Evolutionary conservation across 352 stramenopile species (phyloP).

Genomic region (Pythium folliculosum): DNA sequence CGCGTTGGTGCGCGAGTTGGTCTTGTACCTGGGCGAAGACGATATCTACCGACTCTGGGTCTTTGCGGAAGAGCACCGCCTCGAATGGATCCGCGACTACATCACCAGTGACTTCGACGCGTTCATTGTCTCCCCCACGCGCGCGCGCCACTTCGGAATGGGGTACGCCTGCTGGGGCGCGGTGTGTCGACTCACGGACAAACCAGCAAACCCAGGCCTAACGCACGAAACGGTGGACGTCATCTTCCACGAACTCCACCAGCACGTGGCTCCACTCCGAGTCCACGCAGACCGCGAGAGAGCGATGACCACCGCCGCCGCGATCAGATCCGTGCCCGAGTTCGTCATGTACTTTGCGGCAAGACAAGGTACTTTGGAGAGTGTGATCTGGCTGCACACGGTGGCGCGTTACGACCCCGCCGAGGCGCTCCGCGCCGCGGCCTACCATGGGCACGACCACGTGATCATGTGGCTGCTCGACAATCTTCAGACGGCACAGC

Average conservation of each 20-base stretch:
- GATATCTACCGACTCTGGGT: constrained; percentile 10
- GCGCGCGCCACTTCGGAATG: neutral
- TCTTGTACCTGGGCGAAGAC: neutral
- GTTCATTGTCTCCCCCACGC: neutral
- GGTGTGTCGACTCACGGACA: neutral
- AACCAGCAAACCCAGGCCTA: neutral
- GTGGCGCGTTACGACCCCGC: neutral
- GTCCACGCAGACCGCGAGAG: neutral
- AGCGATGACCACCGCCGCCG: neutral
- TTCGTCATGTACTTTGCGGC: constrained; percentile 11
- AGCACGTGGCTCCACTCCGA: neutral
- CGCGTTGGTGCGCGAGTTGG: neutral
- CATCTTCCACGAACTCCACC: neutral
- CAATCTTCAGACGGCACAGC: neutral
- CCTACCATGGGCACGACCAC: neutral
- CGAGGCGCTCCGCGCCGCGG: neutral
- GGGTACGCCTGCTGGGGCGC: neutral
- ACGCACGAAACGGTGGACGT: neutral
- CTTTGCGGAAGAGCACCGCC: neutral
- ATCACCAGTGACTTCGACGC: neutral
- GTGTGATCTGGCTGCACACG: constrained; percentile 4
- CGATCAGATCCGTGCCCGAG: neutral
- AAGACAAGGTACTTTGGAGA: neutral
- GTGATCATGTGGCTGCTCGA: neutral
- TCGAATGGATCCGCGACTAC: neutral